A percentile compares a stretch with the other conserved stretches of the same genome.
phyloP scores from a whole-genome alignment of 345 rosid genomes.

The Pistacia integerrima region DNA sequence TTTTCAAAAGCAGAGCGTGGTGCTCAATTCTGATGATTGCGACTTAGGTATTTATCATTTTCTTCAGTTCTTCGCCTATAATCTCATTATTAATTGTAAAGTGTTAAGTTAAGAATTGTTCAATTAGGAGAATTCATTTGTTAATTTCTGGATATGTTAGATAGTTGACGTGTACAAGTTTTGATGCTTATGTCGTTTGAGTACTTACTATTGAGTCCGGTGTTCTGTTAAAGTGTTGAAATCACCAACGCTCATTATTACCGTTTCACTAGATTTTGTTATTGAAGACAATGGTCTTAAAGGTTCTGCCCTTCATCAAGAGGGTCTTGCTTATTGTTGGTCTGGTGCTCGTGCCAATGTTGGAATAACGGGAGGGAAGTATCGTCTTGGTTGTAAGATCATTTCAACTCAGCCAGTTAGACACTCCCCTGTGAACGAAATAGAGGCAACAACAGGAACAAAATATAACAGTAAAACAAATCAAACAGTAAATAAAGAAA shows the following conservation, averaged over 20 bases:
- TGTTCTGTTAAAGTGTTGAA: background rate
- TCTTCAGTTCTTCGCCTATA: background rate
- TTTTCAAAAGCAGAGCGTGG: slow-evolving; percentile 18
- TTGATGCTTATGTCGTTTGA: background rate
- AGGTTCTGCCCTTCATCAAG: slow-evolving; percentile 34
- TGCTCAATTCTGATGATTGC: slow-evolving; percentile 40
- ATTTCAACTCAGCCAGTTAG: slow-evolving; percentile 30
- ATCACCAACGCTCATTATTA: background rate
- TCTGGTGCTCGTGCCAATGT: slow-evolving; percentile 39
- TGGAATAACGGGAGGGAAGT: slow-evolving; percentile 38
- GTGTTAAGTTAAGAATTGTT: background rate
- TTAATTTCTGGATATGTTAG: background rate
- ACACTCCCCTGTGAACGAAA: slow-evolving; percentile 15
- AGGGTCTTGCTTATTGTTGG: slow-evolving; percentile 47
- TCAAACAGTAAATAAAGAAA: too few relatives aligned
- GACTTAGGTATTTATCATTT: slow-evolving; percentile 19
- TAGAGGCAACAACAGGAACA: too few relatives aligned
- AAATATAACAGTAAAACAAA: too few relatives aligned
- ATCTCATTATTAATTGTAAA: background rate
- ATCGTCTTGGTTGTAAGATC: slow-evolving; percentile 35
- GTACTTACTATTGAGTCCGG: background rate
- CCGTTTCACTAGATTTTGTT: slow-evolving; percentile 24
- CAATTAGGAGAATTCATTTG: background rate
- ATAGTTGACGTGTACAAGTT: background rate
- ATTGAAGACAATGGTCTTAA: slow-evolving; percentile 31